Conservation (phyloP, 129 eudicot species). For the Helianthus tuberosus region DNA sequence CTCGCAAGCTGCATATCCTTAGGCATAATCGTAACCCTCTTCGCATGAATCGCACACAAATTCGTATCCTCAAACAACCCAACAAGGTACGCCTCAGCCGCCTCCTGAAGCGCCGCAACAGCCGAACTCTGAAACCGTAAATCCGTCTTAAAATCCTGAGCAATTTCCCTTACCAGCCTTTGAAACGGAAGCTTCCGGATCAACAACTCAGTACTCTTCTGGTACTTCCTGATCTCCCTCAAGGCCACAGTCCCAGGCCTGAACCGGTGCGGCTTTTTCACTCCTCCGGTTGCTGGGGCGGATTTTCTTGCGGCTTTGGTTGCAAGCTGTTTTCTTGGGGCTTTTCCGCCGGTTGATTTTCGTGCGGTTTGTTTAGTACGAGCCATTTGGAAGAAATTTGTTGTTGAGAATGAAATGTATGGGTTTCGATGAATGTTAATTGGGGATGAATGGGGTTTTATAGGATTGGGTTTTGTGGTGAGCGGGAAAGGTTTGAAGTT, state of each 20-base stretch:
- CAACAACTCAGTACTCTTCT: neutral
- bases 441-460: neutral
- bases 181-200: constrained; percentile 8
- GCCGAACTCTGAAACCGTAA: neutral
- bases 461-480: neutral
- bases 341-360: neutral
- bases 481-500: neutral
- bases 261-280: constrained; percentile 4
- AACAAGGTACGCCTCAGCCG: neutral
- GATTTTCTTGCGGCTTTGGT: neutral
- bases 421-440: neutral
- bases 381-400: neutral
- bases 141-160: constrained; percentile 4
- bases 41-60: constrained; percentile 7
- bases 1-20: constrained; percentile 1
- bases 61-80: constrained; percentile 1
- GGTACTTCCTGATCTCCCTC: constrained; percentile 5
- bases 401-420: neutral
- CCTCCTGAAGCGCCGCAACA: neutral
- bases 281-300: neutral
- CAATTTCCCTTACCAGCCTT: neutral
- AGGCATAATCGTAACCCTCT: neutral
- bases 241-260: neutral
- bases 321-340: neutral
- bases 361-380: neutral